A percentile compares a stretch with the other conserved stretches of the same genome.
These are phyloP conservation scores for Periconia sp. DNA, from an alignment of 2,329 filamentous ascomycete genomes.

Conservation along the genomic window DNA sequence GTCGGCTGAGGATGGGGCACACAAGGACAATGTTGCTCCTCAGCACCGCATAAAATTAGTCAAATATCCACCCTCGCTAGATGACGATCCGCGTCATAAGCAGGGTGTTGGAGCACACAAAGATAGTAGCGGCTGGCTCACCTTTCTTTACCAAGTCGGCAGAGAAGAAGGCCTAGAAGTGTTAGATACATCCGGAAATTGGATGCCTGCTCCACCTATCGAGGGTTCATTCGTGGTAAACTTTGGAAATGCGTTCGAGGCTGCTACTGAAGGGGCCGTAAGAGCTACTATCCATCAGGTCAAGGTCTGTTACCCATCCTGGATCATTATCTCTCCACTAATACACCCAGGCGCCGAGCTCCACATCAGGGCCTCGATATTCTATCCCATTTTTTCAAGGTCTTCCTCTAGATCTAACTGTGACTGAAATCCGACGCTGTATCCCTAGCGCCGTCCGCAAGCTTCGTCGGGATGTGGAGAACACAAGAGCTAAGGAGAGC, in stretches of 20 bases:
- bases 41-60: constrained; percentile 67
- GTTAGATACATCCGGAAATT: constrained; percentile 55
- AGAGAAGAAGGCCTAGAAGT: constrained; percentile 60
- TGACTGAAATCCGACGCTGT: constrained; percentile 16
- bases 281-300: constrained; percentile 58
- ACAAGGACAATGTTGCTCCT: constrained; percentile 26
- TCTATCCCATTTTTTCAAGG: constrained; percentile 49
- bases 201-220: constrained; percentile 59
- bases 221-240: constrained; percentile 63
- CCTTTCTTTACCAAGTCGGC: constrained; percentile 67
- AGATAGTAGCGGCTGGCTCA: constrained; percentile 69
- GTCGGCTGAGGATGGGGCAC: constrained; percentile 1
- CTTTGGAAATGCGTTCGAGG: constrained; percentile 65
- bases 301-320: constrained; percentile 60
- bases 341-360: constrained; percentile 8
- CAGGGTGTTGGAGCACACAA: constrained; percentile 69
- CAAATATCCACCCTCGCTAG: constrained; percentile 50
- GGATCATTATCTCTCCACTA: constrained; percentile 58
- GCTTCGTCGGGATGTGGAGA: constrained; percentile 13
- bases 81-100: constrained; percentile 13
- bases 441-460: constrained; percentile 17
- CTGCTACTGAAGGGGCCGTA: constrained; percentile 61
- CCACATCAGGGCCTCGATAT: constrained; percentile 33
- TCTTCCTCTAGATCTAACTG: constrained; percentile 27
- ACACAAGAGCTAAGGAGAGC: neutral